Percentiles rank a stretch among this genome's conserved stretches.
phyloP scores from a whole-genome alignment of 768 basidiomycete species.

The Mycena galericulata region DNA sequence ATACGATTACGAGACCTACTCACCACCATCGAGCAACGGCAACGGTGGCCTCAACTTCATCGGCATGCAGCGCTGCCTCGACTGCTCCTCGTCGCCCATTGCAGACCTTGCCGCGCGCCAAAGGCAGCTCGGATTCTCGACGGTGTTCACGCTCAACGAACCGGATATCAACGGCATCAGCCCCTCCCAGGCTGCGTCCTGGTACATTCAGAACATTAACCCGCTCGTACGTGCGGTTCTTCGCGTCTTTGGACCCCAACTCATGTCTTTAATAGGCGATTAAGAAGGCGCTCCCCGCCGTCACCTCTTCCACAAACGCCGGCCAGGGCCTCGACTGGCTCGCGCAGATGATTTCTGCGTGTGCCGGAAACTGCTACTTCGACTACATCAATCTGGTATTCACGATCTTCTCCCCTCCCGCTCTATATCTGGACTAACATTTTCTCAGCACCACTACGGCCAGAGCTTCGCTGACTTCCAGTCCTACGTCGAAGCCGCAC shows the following conservation, averaged over 20 bases:
- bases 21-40: constrained; percentile 48
- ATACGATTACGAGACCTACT: constrained; percentile 51
- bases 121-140: constrained; percentile 32
- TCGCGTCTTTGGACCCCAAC: not conserved
- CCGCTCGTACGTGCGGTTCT: constrained; percentile 42
- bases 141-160: constrained; percentile 43
- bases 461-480: constrained; percentile 41
- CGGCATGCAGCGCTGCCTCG: constrained; percentile 50
- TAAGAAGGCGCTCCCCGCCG: constrained; percentile 51
- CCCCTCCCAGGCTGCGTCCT: constrained; percentile 47
- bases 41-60: constrained; percentile 50
- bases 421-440: not conserved
- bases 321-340: constrained; percentile 50
- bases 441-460: constrained; percentile 34
- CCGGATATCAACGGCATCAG: constrained; percentile 45
- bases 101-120: constrained; percentile 45
- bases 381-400: constrained; percentile 49
- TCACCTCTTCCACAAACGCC: constrained; percentile 44
- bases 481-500: constrained; percentile 40
- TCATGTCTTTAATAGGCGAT: constrained; percentile 37
- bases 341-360: constrained; percentile 46
- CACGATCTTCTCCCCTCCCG: not conserved
- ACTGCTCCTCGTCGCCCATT: constrained; percentile 50
- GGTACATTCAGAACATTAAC: constrained; percentile 50
- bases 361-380: constrained; percentile 44